phyloP scores from a whole-genome alignment of 495 filamentous ascomycete species.

The Cercophora samala region DNA sequence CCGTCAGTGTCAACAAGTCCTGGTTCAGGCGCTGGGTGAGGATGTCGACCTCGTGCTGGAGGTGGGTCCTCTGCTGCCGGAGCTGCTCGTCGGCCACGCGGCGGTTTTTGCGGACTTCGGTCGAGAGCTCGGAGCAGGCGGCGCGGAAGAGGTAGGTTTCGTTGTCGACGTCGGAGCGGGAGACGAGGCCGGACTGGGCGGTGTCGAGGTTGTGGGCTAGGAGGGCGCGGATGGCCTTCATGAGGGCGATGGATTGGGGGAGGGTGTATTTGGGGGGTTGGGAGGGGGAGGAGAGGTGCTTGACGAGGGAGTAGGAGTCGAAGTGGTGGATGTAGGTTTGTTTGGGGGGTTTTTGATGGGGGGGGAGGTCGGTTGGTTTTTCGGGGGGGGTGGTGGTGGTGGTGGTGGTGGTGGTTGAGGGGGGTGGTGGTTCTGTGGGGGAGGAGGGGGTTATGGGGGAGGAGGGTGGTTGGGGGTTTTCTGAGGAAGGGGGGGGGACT shows the following conservation, averaged over 20 bases:
- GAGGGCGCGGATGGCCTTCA: conserved; percentile 81
- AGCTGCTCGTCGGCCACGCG: conserved; percentile 64
- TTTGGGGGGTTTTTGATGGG: conserved; percentile 23
- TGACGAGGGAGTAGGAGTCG: conserved; percentile 85
- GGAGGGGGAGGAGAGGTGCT: conserved; percentile 56
- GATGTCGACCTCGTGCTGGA: conserved; percentile 94
- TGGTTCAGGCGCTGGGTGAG: conserved; percentile 76
- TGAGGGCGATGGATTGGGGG: conserved; percentile 69
- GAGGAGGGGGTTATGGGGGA: conserved; percentile 3
- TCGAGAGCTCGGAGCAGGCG: conserved; percentile 86
- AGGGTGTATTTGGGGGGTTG: conserved; percentile 55
- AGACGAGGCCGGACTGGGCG: conserved; percentile 70
- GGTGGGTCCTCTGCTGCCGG: conserved; percentile 72
- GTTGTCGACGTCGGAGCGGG: conserved; percentile 78
- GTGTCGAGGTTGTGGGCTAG: conserved; percentile 75
- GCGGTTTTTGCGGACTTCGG: conserved; percentile 64
- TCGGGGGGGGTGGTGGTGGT: neutral
- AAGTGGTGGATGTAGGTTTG: conserved; percentile 91
- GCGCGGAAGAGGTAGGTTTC: conserved; percentile 92
- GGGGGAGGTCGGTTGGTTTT: neutral
- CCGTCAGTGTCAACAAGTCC: conserved; percentile 73
- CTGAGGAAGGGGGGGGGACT: conserved; percentile 47
- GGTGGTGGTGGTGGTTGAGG: conserved; percentile 10
- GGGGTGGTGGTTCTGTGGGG: conserved; percentile 34
- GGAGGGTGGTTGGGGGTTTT: conserved; percentile 14